These are phyloP conservation scores for Rhodomyrtus tomentosa DNA, from an alignment of 345 rosid genomes.

Conservation along the genomic window DNA sequence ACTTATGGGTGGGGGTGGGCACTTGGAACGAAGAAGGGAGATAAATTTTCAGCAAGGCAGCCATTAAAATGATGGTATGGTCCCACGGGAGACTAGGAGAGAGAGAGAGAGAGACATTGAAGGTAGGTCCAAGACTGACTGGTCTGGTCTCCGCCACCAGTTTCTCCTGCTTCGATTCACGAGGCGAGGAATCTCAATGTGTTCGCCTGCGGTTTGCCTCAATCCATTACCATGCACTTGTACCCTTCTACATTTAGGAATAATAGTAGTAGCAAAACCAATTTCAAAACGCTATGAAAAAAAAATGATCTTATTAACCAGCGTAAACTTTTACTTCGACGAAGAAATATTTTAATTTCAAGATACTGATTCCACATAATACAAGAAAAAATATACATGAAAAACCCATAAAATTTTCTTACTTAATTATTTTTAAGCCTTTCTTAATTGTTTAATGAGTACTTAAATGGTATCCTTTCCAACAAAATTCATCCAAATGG, in stretches of 20 bases:
- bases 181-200: background rate
- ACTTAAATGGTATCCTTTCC: accelerated
- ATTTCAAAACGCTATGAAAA: background rate
- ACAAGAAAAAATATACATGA: background rate
- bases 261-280: background rate
- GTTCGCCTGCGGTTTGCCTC: background rate
- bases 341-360: background rate
- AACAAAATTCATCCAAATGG: too few species aligned
- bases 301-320: background rate
- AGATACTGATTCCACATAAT: background rate
- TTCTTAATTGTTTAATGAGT: background rate
- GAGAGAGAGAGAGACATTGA: background rate
- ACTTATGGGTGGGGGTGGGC: background rate
- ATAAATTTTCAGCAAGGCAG: background rate
- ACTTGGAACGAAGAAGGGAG: slow-evolving; percentile 4
- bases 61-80: background rate
- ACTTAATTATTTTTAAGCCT: too few species aligned
- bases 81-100: background rate
- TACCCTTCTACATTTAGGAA: background rate
- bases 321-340: background rate
- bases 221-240: background rate
- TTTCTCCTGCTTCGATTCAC: background rate
- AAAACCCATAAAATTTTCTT: background rate
- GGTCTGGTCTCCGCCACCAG: background rate
- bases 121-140: background rate